Conservation (phyloP, 495 filamentous ascomycete genomes). For the Oleoguttula mirabilis region DNA sequence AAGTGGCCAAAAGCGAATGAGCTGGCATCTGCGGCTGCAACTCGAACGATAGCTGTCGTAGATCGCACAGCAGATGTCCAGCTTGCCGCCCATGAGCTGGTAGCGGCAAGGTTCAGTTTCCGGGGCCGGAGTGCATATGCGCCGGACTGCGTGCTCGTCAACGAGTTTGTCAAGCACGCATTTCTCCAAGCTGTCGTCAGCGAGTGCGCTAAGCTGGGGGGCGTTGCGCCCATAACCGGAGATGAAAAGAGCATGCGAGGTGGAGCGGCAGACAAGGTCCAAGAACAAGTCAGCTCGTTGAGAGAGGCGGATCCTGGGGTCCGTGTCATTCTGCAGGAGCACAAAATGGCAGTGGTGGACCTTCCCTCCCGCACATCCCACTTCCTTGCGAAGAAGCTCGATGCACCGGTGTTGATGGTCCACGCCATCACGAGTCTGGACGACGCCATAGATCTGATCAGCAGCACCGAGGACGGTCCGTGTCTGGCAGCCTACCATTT, state of each 20-base stretch:
- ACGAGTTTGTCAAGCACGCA: constrained; percentile 42
- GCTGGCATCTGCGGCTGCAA: constrained; percentile 26
- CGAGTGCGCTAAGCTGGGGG: constrained; percentile 6
- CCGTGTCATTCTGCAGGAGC: constrained; percentile 5
- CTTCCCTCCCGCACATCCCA: background rate
- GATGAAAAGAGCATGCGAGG: background rate
- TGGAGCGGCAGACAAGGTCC: background rate
- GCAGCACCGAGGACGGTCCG: constrained; percentile 8
- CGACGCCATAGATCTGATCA: constrained; percentile 35
- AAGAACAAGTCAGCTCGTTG: constrained; percentile 3
- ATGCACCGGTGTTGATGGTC: constrained; percentile 23
- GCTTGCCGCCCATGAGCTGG: constrained; percentile 36
- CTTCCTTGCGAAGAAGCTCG: background rate
- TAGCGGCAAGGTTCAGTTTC: constrained; percentile 38
- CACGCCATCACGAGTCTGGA: constrained; percentile 34
- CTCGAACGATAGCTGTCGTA: constrained; percentile 38
- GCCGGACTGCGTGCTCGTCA: constrained; percentile 43
- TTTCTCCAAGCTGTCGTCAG: constrained; percentile 37
- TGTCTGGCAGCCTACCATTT: constrained; percentile 41
- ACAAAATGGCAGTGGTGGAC: constrained; percentile 5
- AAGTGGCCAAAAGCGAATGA: constrained; percentile 5
- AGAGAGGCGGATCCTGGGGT: background rate
- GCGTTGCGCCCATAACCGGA: background rate
- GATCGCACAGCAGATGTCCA: constrained; percentile 40
- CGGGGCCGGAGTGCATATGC: constrained; percentile 41